Base-by-base conservation (phyloP, 768 basidiomycete species). In the Boletus eberwhitei region DNA sequence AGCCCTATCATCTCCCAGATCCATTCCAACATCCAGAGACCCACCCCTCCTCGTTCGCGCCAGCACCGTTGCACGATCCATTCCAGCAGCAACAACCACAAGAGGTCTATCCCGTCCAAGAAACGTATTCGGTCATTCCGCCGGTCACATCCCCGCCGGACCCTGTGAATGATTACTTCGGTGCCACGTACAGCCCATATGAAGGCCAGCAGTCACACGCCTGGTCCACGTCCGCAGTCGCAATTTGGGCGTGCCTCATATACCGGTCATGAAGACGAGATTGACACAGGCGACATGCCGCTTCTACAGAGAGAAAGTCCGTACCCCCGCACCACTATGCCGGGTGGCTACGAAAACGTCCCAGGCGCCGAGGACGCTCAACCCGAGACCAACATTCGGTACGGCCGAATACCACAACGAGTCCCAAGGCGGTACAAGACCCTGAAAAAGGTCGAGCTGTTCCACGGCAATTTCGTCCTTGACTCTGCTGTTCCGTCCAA, bases 401-500 rank as follows among this genome's bases (percentile, higher is more conserved):
- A 96, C 66, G 95, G 96, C 0, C 76, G 87, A 12, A 93, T 97
- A 54, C 95, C 96, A 0, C 91, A 94, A 65, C 80, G 94, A 22
- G 89, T 97, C 1, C 88, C 93, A 0, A 75, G 96, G 45, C 75
- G 95, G 48, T 86, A 93, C 77, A 96, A 95, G 78, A 98, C 95
- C 0, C 85, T 93, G 69, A 98, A 97, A 76, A 85, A 84, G 66
- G 90, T 96, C 61, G 90, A 90, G 82, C 77, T 98, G 14, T 93
- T 91, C 72, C 88, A 92, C 57, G 96, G 96, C 8, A 97, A 98
- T 71, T 86, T 97, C 45, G 91, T 98, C 12, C 76, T 95, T 35
- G 94, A 98, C 73, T 84, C 88, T 12, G 81, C 88, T 0, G 93
- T 98, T 0, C 96, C 96, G 0, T 80, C 87, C n/a, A 96, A 93